Evolutionary conservation across 805 yeast species (phyloP), one percentile per base, ranked within the genome.

Genomic region (Cyberlindnera xishuangbannaensis): DNA sequence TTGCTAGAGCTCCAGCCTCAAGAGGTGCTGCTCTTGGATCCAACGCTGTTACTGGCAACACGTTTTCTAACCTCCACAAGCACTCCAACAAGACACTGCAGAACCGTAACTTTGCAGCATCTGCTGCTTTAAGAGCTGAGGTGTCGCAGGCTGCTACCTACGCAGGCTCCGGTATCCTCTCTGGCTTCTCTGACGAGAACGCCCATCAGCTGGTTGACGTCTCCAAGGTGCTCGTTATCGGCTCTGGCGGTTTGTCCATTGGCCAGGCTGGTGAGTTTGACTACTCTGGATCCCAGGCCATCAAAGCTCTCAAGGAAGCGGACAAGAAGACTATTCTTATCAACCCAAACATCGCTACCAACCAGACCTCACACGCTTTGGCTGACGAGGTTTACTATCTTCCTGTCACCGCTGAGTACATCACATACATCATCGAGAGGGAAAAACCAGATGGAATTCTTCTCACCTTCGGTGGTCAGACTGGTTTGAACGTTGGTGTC

Each of bases 221-320:
- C 19, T 66, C 77, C 43, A 83, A 83, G 52, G 97, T 92, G 7
- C 71, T 90, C 37, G 84, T 90, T 34, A 83, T 90, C 55, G 98
- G 98, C 9, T 90, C 97, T 7, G 98, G 98, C 54, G 98, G 97
- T 33, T 69, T 90, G 36, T 83, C 95, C 34, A 90, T 90, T 58
- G 97, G 97, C 40, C 97, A 90, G 65, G 97, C 97, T 33, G 97
- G 97, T 53, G 97, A 90, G 65, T 90, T 90, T 53, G 97, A 90
- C 63, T 90, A 90, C 61, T 82, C 95, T 35, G 95, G 97, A 37
- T 88, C 97, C 16, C 97, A 88, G 65, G 97, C 97, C 32, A 90
- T 88, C 61, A 88, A 88, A 62, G 97, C 97, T 10, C 67, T 88
- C 54, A 83, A 74, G 55, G 97, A 88, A 65, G 94, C 95, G 36